Conservation (phyloP, 148 eudicot genomes). For the Arctostaphylos glauca region DNA sequence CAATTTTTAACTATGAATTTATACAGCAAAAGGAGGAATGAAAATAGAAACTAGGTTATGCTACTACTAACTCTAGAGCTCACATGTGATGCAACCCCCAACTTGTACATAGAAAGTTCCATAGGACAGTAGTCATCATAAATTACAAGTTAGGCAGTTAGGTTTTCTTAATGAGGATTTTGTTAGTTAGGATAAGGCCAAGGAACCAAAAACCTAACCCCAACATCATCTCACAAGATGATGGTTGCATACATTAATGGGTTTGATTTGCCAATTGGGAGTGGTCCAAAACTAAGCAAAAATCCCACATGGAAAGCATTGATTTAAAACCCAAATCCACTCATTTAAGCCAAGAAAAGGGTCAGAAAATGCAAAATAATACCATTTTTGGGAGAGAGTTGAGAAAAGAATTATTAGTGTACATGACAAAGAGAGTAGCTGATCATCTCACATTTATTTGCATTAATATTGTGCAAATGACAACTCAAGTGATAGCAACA, state of each 20-base stretch:
- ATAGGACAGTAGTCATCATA: neutral
- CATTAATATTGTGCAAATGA: neutral
- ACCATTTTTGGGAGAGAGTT: neutral
- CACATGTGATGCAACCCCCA: neutral
- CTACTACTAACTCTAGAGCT: neutral
- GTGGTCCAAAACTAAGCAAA: neutral
- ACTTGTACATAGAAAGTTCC: neutral
- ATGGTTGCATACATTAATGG: neutral
- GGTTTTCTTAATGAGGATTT: neutral
- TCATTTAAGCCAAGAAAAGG: neutral
- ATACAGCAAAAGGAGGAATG: neutral
- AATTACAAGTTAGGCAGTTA: neutral
- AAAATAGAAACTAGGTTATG: too few relatives aligned
- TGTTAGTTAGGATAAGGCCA: constrained; percentile 5
- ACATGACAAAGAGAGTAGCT: neutral
- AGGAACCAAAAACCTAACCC: neutral
- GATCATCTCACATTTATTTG: neutral
- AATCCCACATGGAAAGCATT: neutral
- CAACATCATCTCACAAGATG: neutral
- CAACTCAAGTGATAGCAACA: neutral
- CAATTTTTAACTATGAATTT: neutral
- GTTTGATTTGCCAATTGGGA: neutral
- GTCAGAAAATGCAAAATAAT: neutral
- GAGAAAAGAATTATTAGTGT: neutral
- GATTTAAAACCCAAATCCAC: neutral